These are phyloP conservation scores for Sarocladiaceae sp. DNA, from an alignment of 2,329 filamentous ascomycete genomes.

Conservation along the genomic window DNA sequence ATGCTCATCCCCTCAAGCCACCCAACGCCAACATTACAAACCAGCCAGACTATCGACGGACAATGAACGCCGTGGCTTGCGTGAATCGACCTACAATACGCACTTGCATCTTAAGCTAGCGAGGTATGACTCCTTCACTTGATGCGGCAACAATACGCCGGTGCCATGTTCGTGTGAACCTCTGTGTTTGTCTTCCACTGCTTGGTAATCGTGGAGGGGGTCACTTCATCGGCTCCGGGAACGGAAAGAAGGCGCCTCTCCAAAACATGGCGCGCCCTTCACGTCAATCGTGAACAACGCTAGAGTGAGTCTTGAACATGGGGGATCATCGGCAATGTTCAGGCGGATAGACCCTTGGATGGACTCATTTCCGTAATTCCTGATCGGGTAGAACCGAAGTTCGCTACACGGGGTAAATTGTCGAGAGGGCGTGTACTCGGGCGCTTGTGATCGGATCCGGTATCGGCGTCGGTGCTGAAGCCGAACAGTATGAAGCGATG, in stretches of 20 bases:
- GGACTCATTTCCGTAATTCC: background rate
- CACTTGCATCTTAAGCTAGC: background rate
- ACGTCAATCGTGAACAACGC: slow-evolving; percentile 1
- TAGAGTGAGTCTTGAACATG: background rate
- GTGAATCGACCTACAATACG: background rate
- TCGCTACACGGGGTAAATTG: no score
- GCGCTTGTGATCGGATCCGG: no score
- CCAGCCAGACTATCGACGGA: background rate
- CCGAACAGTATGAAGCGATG: background rate
- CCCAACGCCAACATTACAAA: background rate
- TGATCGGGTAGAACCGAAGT: slow-evolving; percentile 7
- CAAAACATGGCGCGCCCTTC: background rate
- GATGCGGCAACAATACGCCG: background rate
- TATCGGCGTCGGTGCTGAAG: background rate
- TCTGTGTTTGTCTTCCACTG: background rate
- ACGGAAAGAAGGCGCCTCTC: no score
- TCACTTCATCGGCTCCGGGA: no score
- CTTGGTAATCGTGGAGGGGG: background rate
- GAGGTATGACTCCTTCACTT: background rate
- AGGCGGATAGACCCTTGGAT: background rate
- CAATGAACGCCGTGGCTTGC: background rate
- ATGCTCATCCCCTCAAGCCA: background rate
- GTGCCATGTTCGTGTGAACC: no score
- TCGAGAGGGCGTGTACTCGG: no score
- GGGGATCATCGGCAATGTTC: slow-evolving; percentile 1